phyloP scores from a whole-genome alignment of 495 filamentous ascomycete genomes.

The Neurospora discreta region DNA sequence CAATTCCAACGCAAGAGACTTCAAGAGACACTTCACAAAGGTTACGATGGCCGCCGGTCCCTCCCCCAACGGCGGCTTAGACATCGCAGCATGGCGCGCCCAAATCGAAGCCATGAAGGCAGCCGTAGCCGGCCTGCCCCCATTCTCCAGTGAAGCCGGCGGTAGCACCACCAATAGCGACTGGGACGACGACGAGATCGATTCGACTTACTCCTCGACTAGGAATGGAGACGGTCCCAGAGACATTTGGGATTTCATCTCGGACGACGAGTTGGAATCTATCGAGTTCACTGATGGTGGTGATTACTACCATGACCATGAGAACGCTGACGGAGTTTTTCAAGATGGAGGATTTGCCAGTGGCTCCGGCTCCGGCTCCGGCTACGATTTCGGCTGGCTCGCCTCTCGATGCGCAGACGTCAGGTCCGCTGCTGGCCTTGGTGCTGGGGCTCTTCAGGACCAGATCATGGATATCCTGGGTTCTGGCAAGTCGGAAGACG shows the following conservation, averaged over 20 bases:
- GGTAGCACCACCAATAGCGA: constrained; percentile 6
- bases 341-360: constrained; percentile 15
- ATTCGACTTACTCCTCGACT: constrained; percentile 44
- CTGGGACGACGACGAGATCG: constrained; percentile 37
- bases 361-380: not conserved
- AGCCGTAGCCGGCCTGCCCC: constrained; percentile 26
- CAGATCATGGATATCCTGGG: constrained; percentile 60
- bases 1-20: not conserved
- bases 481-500: constrained; percentile 60
- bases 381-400: constrained; percentile 50
- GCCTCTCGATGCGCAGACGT: constrained; percentile 49
- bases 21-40: not conserved
- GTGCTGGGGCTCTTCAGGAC: constrained; percentile 49
- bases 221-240: constrained; percentile 53
- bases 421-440: constrained; percentile 47
- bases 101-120: constrained; percentile 37
- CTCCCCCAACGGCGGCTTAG: not conserved
- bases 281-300: constrained; percentile 28
- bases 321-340: constrained; percentile 3
- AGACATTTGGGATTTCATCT: constrained; percentile 86
- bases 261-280: constrained; percentile 53
- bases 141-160: constrained; percentile 12
- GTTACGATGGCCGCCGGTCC: not conserved
- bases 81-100: constrained; percentile 27
- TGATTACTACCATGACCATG: constrained; percentile 27